Evolutionary conservation across 2,329 filamentous ascomycete genomes (phyloP), one percentile per base, ranked within the genome.

Genomic region (Amesomyces nigricolor): DNA sequence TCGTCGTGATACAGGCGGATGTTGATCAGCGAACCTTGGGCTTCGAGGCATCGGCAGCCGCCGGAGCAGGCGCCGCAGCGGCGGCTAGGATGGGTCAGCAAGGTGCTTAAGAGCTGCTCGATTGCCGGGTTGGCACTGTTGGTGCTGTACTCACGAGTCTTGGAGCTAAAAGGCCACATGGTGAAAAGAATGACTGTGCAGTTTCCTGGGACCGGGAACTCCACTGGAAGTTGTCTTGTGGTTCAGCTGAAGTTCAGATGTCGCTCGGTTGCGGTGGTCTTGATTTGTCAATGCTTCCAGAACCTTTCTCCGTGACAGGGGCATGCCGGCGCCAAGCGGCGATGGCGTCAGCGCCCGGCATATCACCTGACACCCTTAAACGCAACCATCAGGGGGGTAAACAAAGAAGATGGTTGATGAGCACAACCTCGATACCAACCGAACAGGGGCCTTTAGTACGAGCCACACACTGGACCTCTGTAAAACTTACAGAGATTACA

Each of bases 21-120:
- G 13, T 17, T 35, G 47, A 19, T 35, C 44, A 26, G 60, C 50
- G 22, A 51, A 77, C 75, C 73, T 75, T 77, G 57, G 74, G 75
- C 66, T 74, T 64, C 22, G 60, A 59, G 26, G 55, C 58, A 11
- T 58, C 57, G 14, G 58, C 54, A 49, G 52, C 19, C 30, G 55
- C 49, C 47, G 53, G 43, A 3, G 47, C 19, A 14, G 51, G 13
- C 26, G 52, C 53, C 16, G 56, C 53, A 5, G 44, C 47, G 53
- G 58, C 54, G 51, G 58, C 58, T 62, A 51, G 16, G 10, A 10
- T n/a, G 39, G 37, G 39, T 59, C 35, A 60, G 58, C 52, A 35
- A 38, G 35, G 49, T 40, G 17, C 11, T 32, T n/a, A 45, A 29
- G 29, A 38, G 48, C 9, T 8, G 38, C n/a, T 35, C 17, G 47